A percentile compares a stretch with the other conserved stretches of the same genome.
phyloP scores from a whole-genome alignment of 352 stramenopile genomes.

The Phytopythium mirpurense region DNA sequence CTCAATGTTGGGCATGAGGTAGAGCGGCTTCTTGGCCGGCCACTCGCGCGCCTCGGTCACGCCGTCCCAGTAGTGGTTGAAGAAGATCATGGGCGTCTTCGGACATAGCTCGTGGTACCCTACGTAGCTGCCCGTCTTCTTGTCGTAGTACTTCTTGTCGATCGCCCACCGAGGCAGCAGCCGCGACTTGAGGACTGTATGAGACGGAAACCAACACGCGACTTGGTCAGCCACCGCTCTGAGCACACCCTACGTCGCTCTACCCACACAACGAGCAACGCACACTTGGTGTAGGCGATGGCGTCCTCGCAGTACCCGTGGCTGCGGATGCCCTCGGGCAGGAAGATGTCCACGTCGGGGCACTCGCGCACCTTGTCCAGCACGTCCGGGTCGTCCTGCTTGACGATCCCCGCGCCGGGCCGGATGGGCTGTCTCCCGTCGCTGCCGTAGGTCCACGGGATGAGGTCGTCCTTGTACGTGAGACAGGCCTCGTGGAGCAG shows the following conservation, averaged over 20 bases:
- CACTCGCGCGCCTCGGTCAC: slow-evolving; percentile 23
- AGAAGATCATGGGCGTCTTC: slow-evolving; percentile 33
- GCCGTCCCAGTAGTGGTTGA: slow-evolving; percentile 49
- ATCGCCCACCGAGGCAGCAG: slow-evolving; percentile 38
- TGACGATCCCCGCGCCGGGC: slow-evolving; percentile 21
- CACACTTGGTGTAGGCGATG: slow-evolving; percentile 64
- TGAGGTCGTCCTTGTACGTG: slow-evolving; percentile 24
- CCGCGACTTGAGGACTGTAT: slow-evolving; percentile 28
- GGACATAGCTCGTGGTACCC: slow-evolving; percentile 52
- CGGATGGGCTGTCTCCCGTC: slow-evolving; percentile 7
- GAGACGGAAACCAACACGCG: not conserved
- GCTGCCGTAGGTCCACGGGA: slow-evolving; percentile 3
- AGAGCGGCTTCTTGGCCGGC: slow-evolving; percentile 27
- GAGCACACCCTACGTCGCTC: not conserved
- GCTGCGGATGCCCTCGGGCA: slow-evolving; percentile 35
- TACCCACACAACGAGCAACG: not conserved
- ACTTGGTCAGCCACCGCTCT: too few relatives aligned
- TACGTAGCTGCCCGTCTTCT: slow-evolving; percentile 24
- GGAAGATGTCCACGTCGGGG: slow-evolving; percentile 57
- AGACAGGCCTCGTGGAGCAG: slow-evolving; percentile 47
- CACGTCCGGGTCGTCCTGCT: slow-evolving; percentile 32
- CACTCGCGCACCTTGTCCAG: slow-evolving; percentile 46
- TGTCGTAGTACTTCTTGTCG: slow-evolving; percentile 36
- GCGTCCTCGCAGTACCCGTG: slow-evolving; percentile 72
- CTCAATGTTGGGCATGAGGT: slow-evolving; percentile 36